Evolutionary conservation across 192 early-diverging fungal genomes (phyloP).

Genomic region (Linnemannia schmuckeri): DNA sequence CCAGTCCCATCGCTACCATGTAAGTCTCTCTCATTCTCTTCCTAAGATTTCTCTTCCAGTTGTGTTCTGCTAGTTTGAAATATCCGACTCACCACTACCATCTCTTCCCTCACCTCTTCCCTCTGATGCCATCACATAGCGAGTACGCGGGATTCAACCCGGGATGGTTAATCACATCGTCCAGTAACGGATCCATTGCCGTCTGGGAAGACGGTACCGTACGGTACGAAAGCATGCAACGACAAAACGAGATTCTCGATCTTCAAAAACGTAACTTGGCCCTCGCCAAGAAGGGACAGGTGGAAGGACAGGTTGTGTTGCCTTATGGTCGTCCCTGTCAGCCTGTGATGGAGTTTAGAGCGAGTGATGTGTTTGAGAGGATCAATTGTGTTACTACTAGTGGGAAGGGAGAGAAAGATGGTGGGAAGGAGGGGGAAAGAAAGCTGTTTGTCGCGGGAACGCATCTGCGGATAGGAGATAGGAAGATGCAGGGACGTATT

Average conservation of each 20-base stretch:
- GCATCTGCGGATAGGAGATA: slow-evolving; percentile 28
- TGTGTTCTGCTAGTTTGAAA: neutral
- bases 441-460: slow-evolving; percentile 50
- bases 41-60: neutral
- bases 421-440: neutral
- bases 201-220: slow-evolving; percentile 41
- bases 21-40: slow-evolving; percentile 1
- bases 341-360: slow-evolving; percentile 34
- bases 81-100: neutral
- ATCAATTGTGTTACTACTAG: slow-evolving; percentile 42
- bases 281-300: neutral
- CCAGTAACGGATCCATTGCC: slow-evolving; percentile 38
- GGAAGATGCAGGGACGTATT: slow-evolving; percentile 49
- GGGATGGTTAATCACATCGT: slow-evolving; percentile 37
- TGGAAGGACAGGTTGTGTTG: neutral
- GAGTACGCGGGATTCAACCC: slow-evolving; percentile 51
- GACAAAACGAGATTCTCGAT: neutral
- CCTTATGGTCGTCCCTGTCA: slow-evolving; percentile 27
- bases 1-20: slow-evolving; percentile 36
- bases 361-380: slow-evolving; percentile 41
- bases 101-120: neutral
- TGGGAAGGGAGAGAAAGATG: neutral
- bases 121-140: neutral
- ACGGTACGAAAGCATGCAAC: slow-evolving; percentile 27
- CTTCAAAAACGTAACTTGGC: neutral